Conservation (phyloP, 108 stramenopile species). For the Nitzschia inconspicua region DNA sequence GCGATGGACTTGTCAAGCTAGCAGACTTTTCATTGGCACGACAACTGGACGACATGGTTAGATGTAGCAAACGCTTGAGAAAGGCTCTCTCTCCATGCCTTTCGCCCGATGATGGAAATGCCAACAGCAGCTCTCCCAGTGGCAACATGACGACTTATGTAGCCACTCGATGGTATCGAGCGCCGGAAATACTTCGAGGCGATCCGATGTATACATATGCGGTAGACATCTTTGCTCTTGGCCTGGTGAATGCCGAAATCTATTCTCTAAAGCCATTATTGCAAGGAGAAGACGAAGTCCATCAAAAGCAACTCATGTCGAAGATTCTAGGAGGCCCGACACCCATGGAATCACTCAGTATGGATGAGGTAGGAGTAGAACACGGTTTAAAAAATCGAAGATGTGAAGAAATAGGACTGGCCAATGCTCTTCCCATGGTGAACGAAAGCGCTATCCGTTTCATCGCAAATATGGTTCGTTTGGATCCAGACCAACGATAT, state of each 20-base stretch:
- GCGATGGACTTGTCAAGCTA: constrained; percentile 75
- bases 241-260: constrained; percentile 91
- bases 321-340: too few species aligned
- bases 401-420: too few species aligned
- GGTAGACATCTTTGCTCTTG: constrained; percentile 92
- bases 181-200: constrained; percentile 88
- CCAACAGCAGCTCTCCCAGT: not conserved
- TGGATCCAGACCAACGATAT: too few species aligned
- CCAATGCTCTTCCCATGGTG: too few species aligned
- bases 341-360: too few species aligned
- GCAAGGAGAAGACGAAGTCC: constrained; percentile 87
- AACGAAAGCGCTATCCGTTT: too few species aligned
- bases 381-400: too few species aligned
- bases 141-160: constrained; percentile 88
- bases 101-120: too few species aligned
- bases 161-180: constrained; percentile 96
- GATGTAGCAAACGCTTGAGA: not conserved
- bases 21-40: constrained; percentile 95
- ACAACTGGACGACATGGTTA: constrained; percentile 16
- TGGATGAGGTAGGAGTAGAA: too few species aligned
- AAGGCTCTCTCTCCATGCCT: too few species aligned
- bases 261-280: constrained; percentile 89
- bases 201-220: constrained; percentile 75
- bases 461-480: too few species aligned
- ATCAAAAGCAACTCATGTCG: constrained; percentile 87